Conservation (phyloP, 352 stramenopile genomes). For the Pythium brassicae region DNA sequence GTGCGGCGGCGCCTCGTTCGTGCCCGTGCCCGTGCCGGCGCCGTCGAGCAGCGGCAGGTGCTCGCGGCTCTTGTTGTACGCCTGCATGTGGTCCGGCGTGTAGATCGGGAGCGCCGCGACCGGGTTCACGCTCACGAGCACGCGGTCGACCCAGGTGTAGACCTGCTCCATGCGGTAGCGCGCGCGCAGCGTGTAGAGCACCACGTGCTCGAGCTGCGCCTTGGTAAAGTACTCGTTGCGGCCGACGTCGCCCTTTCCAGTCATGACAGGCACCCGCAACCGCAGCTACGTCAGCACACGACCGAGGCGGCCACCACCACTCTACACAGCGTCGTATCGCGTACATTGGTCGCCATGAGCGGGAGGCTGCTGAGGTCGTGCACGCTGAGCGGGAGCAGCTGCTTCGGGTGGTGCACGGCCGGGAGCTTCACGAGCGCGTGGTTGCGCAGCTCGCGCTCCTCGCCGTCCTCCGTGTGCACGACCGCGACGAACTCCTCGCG, state of each 20-base stretch:
- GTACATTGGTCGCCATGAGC: slow-evolving; percentile 59
- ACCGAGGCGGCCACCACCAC: no score
- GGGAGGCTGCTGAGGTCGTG: slow-evolving; percentile 68
- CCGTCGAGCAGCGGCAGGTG: slow-evolving; percentile 52
- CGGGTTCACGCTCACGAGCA: slow-evolving; percentile 72
- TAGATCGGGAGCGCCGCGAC: slow-evolving; percentile 71
- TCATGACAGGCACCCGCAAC: no score
- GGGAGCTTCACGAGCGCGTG: slow-evolving; percentile 56
- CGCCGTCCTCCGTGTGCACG: slow-evolving; percentile 78
- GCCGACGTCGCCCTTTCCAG: slow-evolving; percentile 37
- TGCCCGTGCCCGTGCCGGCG: slow-evolving; percentile 24
- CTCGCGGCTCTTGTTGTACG: slow-evolving; percentile 65
- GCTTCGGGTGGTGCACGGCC: slow-evolving; percentile 57
- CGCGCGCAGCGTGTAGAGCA: slow-evolving; percentile 66
- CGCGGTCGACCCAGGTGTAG: slow-evolving; percentile 79
- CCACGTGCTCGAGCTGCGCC: slow-evolving; percentile 68
- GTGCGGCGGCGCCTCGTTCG: slow-evolving; percentile 65
- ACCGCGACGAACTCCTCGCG: slow-evolving; percentile 66
- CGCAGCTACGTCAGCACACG: no score
- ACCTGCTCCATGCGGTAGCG: slow-evolving; percentile 80
- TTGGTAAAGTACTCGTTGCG: slow-evolving; percentile 55
- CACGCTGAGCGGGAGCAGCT: slow-evolving; percentile 42
- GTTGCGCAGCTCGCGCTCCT: slow-evolving; percentile 68
- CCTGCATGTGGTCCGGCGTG: slow-evolving; percentile 80
- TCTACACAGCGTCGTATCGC: no score